Conservation (phyloP, 2,329 filamentous ascomycete genomes). For the Balansia obtecta region DNA sequence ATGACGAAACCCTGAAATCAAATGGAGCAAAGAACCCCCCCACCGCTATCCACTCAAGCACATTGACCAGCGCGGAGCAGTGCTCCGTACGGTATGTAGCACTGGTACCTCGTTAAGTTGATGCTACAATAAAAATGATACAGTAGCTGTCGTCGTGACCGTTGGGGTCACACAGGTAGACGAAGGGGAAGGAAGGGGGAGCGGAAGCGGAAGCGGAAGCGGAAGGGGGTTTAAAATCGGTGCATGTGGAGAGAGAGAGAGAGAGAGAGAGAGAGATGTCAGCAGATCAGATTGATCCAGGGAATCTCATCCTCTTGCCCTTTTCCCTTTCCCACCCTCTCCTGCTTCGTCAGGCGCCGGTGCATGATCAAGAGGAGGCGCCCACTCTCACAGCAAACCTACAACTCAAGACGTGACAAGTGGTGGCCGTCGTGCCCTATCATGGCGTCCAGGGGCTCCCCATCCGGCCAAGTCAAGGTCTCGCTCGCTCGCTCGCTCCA, state of each 20-base stretch:
- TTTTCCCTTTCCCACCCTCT: neutral
- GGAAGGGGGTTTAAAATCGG: neutral
- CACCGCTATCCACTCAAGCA: conserved; percentile 6
- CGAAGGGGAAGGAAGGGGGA: too few species aligned
- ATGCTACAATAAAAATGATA: neutral
- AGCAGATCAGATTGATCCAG: neutral
- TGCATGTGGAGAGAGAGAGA: too few species aligned
- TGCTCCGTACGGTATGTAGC: neutral
- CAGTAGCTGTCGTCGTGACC: neutral
- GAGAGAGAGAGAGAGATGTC: neutral
- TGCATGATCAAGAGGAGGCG: conserved; percentile 1
- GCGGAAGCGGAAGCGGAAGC: neutral
- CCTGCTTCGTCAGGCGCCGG: neutral
- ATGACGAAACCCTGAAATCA: conserved; percentile 2
- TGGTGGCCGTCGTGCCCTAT: conserved; percentile 7
- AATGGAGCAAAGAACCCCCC: conserved; percentile 7
- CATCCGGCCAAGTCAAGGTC: neutral
- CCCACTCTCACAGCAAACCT: neutral
- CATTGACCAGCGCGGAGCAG: conserved; percentile 2
- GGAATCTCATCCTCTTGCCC: neutral
- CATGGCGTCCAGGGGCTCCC: neutral
- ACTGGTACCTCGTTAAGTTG: neutral
- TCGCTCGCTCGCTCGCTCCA: too few species aligned
- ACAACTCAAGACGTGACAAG: conserved; percentile 7
- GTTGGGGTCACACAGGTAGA: neutral